Evolutionary conservation across 495 filamentous ascomycete species (phyloP).

Genomic region (Penicillium herquei): DNA sequence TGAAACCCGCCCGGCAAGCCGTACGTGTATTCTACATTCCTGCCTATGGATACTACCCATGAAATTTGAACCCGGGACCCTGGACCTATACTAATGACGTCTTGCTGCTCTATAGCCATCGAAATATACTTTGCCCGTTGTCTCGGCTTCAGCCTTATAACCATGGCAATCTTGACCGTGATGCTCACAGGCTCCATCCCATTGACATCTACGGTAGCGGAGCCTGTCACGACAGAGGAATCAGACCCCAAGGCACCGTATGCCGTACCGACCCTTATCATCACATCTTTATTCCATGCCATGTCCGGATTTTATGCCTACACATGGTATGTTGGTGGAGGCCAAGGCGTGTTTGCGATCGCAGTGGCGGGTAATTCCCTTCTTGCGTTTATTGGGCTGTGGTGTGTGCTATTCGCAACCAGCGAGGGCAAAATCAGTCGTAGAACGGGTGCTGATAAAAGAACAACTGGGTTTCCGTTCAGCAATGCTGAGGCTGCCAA

Average conservation of each 20-base stretch:
- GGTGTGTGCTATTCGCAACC: slow-evolving; percentile 73
- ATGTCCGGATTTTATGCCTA: slow-evolving; percentile 67
- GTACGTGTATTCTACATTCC: slow-evolving; percentile 32
- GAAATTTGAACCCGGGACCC: no score
- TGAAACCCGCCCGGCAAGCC: slow-evolving; percentile 53
- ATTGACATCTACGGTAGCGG: slow-evolving; percentile 49
- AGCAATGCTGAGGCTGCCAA: slow-evolving; percentile 54
- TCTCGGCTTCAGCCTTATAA: slow-evolving; percentile 64
- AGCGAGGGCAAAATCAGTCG: slow-evolving; percentile 61
- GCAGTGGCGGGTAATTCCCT: slow-evolving; percentile 48
- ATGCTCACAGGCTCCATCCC: slow-evolving; percentile 77
- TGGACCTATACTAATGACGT: no score
- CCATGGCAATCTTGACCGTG: slow-evolving; percentile 62
- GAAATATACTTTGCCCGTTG: slow-evolving; percentile 73
- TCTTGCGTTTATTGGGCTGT: slow-evolving; percentile 63
- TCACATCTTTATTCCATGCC: slow-evolving; percentile 66
- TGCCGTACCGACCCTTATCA: slow-evolving; percentile 61
- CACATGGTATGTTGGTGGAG: slow-evolving; percentile 53
- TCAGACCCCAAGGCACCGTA: slow-evolving; percentile 64
- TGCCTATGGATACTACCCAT: no score
- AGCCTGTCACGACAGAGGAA: slow-evolving; percentile 44
- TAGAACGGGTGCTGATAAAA: slow-evolving; percentile 75
- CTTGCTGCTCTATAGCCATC: slow-evolving; percentile 40
- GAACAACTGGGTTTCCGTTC: slow-evolving; percentile 78
- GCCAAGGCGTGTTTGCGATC: slow-evolving; percentile 54